Evolutionary conservation across 2,329 filamentous ascomycete species (phyloP), one percentile per base, ranked within the genome.

Genomic region (Epichloe scottii): DNA sequence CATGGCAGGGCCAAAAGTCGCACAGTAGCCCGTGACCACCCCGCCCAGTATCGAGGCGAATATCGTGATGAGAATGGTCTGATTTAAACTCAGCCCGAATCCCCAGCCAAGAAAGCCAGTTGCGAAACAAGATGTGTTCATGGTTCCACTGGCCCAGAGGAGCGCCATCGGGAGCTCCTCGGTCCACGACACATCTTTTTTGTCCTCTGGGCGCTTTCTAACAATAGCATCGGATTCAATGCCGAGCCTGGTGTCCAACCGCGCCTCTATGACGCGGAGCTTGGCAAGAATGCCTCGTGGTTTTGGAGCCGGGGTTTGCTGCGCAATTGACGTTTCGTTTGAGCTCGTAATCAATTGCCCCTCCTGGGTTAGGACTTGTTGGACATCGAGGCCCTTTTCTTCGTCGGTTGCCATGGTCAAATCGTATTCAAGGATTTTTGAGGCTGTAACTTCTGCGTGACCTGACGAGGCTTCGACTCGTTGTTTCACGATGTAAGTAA

Each of bases 51-150:
- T 56, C 0, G 73, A 73, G 5, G 64, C 68, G 52, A 75, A 71
- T 39, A 76, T 65, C 17, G 67, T 70, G 49, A 75, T 70, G 50
- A 67, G 54, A 47, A 77, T 66, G 15, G 66, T 63, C 55, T 74
- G 70, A 44, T 61, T 60, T 30, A 77, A 59, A 39, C 67, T 68
- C 23, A 77, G 59, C 6, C 73, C 74, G 35, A 77, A 66, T 54
- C 75, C 67, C 63, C 66, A 68, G 7, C 75, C 74, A 46, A 78
- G 59, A 51, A 78, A 75, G 10, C 75, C 75, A 0, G 72, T 74
- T 2, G 72, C 66, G 52, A 77, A 76, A 58, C 73, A 77, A 38
- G 68, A 70, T 26, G 71, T 66, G 58, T 77, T 76, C 68, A 76
- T 71, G 1, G 72, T 76, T 10, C 68, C 70, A 43, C 67, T 71